Conservation (phyloP, 345 rosid genomes). For the Jatropha curcas region DNA sequence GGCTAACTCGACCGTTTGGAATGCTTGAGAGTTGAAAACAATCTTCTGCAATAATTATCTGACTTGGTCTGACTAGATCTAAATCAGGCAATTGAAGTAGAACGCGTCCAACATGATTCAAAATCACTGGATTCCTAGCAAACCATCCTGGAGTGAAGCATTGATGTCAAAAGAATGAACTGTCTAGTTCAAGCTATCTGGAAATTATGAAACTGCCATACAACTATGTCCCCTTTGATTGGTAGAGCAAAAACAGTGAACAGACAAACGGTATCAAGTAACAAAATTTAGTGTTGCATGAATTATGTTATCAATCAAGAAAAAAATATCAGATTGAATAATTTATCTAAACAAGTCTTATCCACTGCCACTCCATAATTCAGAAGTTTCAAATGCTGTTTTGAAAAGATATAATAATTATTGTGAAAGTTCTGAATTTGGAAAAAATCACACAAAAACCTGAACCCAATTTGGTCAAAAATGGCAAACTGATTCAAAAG, state of each 20-base stretch:
- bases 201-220: not conserved
- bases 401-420: no score
- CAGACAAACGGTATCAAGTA: not conserved
- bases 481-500: not conserved
- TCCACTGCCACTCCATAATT: not conserved
- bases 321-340: not conserved
- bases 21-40: conserved; percentile 66
- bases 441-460: no score
- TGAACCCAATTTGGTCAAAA: not conserved
- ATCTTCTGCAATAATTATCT: conserved; percentile 63
- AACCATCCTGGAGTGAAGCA: conserved; percentile 73
- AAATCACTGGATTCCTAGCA: conserved; percentile 67
- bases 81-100: conserved; percentile 51
- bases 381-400: not conserved
- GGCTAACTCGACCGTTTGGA: conserved; percentile 48
- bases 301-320: not conserved
- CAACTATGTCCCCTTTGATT: not conserved
- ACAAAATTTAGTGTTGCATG: not conserved
- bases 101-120: conserved; percentile 61
- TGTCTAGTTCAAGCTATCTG: not conserved
- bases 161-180: conserved; percentile 9
- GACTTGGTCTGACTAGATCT: conserved; percentile 41
- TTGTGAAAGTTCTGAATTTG: no score
- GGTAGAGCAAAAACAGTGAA: not conserved
- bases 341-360: not conserved